Evolutionary conservation across 495 filamentous ascomycete genomes (phyloP), one percentile per base, ranked within the genome.

Genomic region (Venustampulla echinocandica): DNA sequence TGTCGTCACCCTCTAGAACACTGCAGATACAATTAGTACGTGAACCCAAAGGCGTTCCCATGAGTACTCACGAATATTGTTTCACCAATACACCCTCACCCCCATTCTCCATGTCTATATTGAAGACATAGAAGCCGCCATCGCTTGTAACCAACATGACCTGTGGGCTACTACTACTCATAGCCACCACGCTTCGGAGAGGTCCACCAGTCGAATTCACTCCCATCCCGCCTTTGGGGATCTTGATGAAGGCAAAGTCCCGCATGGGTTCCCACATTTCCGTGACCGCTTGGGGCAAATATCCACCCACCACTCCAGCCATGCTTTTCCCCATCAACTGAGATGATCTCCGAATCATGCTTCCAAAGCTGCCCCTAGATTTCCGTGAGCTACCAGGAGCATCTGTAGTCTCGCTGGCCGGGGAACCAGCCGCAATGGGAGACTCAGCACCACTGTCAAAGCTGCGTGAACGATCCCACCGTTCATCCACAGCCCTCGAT

Each of bases 71-170:
- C 84, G 83, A 87, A 44, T 86, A 95, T 61, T 93, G 87, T 60
- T 93, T 93, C 25, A 86, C 79, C 50, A 97, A 62, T 20, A 80
- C 83, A 1, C 93, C 92, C 65, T 97, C 92, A n/a, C 92, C 92
- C 24, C 92, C 92, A 51, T 83, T 87, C 40, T 95, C 88, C 71
- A 98, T 74, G 60, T 98, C 90, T 32, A 98, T 87, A 49, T 84
- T 90, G 62, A 86, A 97, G 13, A 97, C 85, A 54, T 90, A 96
- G 57, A 95, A 97, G 18, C 81, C 80, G 11, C 92, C 92, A 60
- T 97, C 93, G 52, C 84, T 95, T 2, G 92, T 97, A 10, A 95
- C 93, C 1, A 97, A 87, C 90, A 97, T 96, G 21, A 98, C 85
- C 55, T 96, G 88, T 0, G 93, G 92, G 10, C 82, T 86, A 56